phyloP scores from a whole-genome alignment of 768 basidiomycete species.

The Serendipita sp. region DNA sequence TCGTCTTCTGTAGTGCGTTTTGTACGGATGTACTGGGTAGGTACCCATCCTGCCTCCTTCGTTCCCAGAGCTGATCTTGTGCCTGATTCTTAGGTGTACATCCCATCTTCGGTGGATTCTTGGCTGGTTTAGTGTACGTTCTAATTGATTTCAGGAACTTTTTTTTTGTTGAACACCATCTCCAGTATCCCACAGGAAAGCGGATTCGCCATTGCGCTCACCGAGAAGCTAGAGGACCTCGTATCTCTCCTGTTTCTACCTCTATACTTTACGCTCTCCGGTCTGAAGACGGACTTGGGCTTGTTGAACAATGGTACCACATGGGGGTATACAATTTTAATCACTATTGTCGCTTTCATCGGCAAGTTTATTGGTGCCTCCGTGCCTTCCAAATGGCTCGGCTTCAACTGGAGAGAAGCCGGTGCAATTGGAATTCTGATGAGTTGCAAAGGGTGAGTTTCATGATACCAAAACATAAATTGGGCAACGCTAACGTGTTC shows the following conservation, averaged over 20 bases:
- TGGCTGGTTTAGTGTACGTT: constrained; percentile 44
- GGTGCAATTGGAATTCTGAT: constrained; percentile 76
- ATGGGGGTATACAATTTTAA: constrained; percentile 69
- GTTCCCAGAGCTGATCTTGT: constrained; percentile 7
- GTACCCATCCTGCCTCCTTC: constrained; percentile 22
- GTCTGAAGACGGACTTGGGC: constrained; percentile 65
- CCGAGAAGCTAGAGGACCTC: constrained; percentile 82
- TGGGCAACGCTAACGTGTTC: not conserved
- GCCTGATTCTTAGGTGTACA: constrained; percentile 14
- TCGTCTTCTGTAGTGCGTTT: constrained; percentile 62
- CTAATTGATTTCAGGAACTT: not conserved
- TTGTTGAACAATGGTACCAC: constrained; percentile 55
- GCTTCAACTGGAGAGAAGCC: constrained; percentile 62
- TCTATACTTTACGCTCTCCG: constrained; percentile 66
- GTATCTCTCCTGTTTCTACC: constrained; percentile 61
- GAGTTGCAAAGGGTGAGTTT: constrained; percentile 69
- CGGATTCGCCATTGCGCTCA: constrained; percentile 62
- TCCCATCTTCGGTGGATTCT: constrained; percentile 44
- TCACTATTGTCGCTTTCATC: constrained; percentile 57
- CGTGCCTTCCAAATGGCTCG: constrained; percentile 36
- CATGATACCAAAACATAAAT: not conserved
- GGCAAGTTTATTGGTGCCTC: constrained; percentile 68
- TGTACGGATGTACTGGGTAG: constrained; percentile 79
- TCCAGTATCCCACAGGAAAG: constrained; percentile 66
- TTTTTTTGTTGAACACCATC: not conserved